A percentile compares a stretch with the other conserved stretches of the same genome.
These are phyloP conservation scores for Ophiostoma pallidulum DNA, from an alignment of 2,329 filamentous ascomycete species.

Conservation along the genomic window DNA sequence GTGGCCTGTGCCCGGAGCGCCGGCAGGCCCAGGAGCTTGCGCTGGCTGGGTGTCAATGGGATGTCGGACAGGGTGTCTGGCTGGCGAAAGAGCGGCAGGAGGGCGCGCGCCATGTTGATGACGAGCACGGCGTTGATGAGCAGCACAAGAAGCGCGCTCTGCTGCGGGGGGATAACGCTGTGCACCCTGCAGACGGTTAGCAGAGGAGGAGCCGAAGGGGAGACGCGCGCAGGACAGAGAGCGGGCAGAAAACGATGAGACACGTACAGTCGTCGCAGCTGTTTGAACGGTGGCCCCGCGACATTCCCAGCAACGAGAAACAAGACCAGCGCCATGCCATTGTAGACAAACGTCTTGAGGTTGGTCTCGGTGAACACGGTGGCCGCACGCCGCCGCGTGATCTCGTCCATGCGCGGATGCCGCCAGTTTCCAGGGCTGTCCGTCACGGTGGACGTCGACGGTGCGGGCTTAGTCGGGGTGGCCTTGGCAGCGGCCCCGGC, in stretches of 20 bases:
- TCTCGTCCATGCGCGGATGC: conserved; percentile 82
- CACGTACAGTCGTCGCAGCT: conserved; percentile 32
- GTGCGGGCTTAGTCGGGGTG: background rate
- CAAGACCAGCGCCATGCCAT: conserved; percentile 35
- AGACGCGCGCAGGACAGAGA: too few relatives aligned
- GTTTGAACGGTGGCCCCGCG: conserved; percentile 22
- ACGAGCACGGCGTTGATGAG: conserved; percentile 47
- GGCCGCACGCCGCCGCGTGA: conserved; percentile 69
- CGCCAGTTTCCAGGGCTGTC: conserved; percentile 75
- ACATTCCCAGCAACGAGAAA: conserved; percentile 18
- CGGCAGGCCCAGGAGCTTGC: conserved; percentile 71
- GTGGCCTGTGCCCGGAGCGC: conserved; percentile 54
- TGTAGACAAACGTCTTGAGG: conserved; percentile 59
- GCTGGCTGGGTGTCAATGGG: conserved; percentile 80
- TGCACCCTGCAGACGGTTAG: conserved; percentile 23
- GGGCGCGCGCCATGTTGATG: conserved; percentile 61
- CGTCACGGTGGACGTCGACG: conserved; percentile 20
- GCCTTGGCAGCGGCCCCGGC: background rate
- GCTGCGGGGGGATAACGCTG: conserved; percentile 23
- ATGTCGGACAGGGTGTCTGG: conserved; percentile 80
- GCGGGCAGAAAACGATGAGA: background rate
- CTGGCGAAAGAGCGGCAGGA: conserved; percentile 61
- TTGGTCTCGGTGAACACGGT: conserved; percentile 73
- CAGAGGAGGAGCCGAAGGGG: background rate
- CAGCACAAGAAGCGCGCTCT: conserved; percentile 37